Conservation (phyloP, 2,329 filamentous ascomycete species). For the Phoma sp. region DNA sequence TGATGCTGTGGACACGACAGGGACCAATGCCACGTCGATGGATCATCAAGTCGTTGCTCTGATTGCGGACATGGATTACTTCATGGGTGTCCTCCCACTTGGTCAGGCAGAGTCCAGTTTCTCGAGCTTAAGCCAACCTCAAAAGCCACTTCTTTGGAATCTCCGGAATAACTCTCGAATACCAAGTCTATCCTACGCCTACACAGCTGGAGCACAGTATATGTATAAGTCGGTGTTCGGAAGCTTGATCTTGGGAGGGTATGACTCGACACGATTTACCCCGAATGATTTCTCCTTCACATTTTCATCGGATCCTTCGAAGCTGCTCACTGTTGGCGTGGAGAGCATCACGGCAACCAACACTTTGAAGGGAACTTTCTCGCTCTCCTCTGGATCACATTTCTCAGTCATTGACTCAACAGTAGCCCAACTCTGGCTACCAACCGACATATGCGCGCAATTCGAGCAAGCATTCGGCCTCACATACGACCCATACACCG, state of each 20-base stretch:
- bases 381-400: conserved; percentile 38
- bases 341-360: conserved; percentile 43
- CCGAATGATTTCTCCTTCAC: conserved; percentile 40
- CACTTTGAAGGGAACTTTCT: conserved; percentile 44
- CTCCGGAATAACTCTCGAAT: conserved; percentile 40
- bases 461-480: conserved; percentile 52
- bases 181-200: conserved; percentile 46
- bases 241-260: conserved; percentile 52
- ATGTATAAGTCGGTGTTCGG: conserved; percentile 43
- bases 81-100: conserved; percentile 39
- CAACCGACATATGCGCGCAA: conserved; percentile 47
- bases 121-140: conserved; percentile 34
- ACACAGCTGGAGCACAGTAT: conserved; percentile 48
- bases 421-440: conserved; percentile 52
- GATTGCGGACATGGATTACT: conserved; percentile 40
- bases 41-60: conserved; percentile 41
- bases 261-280: conserved; percentile 50
- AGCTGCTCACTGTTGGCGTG: conserved; percentile 43
- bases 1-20: conserved; percentile 25
- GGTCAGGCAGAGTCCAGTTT: conserved; percentile 42
- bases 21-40: conserved; percentile 21
- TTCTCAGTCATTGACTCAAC: conserved; percentile 53
- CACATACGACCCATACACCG: conserved; percentile 45
- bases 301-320: conserved; percentile 42
- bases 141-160: conserved; percentile 37